A percentile compares a stretch with the other conserved stretches of the same genome.
Evolutionary conservation across 495 filamentous ascomycete genomes (phyloP).

Genomic region (Neurospora sp.): DNA sequence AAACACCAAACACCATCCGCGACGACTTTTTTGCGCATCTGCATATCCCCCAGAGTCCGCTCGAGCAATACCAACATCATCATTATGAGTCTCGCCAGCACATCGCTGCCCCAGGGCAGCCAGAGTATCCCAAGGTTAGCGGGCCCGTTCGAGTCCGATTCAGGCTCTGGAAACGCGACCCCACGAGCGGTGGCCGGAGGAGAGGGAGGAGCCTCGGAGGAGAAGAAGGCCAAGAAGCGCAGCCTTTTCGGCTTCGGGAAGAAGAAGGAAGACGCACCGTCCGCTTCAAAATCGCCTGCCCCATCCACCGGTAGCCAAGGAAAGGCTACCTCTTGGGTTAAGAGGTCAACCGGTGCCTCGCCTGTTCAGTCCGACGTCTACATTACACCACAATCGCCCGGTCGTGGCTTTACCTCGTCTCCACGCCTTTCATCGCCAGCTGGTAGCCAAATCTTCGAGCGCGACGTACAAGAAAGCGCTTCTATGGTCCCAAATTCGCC

Average conservation of each 20-base stretch:
- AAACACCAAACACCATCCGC: background rate
- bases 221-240: conserved; percentile 40
- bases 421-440: conserved; percentile 55
- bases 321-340: conserved; percentile 13
- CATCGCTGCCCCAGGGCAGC: conserved; percentile 10
- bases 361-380: conserved; percentile 35
- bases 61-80: background rate
- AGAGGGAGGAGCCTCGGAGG: conserved; percentile 9
- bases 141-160: conserved; percentile 21
- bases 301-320: conserved; percentile 9
- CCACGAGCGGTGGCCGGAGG: conserved; percentile 22
- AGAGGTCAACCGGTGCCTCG: conserved; percentile 25
- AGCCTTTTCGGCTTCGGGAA: conserved; percentile 55
- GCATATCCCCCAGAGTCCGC: background rate
- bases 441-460: conserved; percentile 84
- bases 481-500: conserved; percentile 53
- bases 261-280: conserved; percentile 47
- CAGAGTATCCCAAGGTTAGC: conserved; percentile 18
- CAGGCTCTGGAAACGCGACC: conserved; percentile 23
- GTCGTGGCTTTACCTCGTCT: conserved; percentile 44
- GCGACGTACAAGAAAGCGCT: conserved; percentile 75
- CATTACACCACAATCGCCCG: conserved; percentile 40
- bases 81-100: conserved; percentile 19
- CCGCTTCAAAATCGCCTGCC: conserved; percentile 27
- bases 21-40: background rate